Percentiles rank a stretch among this genome's conserved stretches.
These are phyloP conservation scores for Ogataea dorogensis DNA, from an alignment of 805 yeast genomes.

Conservation along the genomic window DNA sequence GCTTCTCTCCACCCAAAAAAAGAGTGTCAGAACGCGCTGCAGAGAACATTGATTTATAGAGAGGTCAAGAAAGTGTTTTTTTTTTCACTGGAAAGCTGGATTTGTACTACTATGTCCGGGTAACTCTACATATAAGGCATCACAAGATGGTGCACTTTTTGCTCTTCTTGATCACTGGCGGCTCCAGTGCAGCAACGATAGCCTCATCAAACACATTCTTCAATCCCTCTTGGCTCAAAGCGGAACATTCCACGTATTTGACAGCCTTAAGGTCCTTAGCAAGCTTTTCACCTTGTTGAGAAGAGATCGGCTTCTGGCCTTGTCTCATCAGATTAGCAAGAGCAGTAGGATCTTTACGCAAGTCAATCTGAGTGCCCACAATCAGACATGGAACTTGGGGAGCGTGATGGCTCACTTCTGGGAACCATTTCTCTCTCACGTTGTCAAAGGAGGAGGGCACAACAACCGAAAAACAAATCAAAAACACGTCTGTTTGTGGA, in stretches of 20 bases:
- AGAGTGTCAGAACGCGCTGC: slow-evolving; percentile 88
- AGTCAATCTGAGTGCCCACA: slow-evolving; percentile 95
- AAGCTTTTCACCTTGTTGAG: slow-evolving; percentile 86
- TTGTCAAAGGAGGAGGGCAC: slow-evolving; percentile 97
- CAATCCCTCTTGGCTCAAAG: slow-evolving; percentile 93
- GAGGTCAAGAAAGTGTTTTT: slow-evolving; percentile 1
- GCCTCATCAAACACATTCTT: slow-evolving; percentile 99
- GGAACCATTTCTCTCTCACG: slow-evolving; percentile 98
- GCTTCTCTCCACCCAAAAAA: slow-evolving; percentile 93
- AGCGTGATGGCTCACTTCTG: slow-evolving; percentile 92
- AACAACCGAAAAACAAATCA: slow-evolving; percentile 94
- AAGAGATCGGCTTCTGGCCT: slow-evolving; percentile 79
- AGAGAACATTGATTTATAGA: slow-evolving; percentile 48
- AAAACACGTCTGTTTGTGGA: slow-evolving; percentile 95
- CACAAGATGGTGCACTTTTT: slow-evolving; percentile 86
- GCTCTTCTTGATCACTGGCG: slow-evolving; percentile 80
- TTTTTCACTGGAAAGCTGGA: slow-evolving; percentile 4
- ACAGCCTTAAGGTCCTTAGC: slow-evolving; percentile 95
- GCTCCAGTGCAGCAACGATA: slow-evolving; percentile 96
- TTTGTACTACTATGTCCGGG: slow-evolving; percentile 8
- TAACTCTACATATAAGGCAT: slow-evolving; percentile 13
- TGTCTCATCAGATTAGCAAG: slow-evolving; percentile 88
- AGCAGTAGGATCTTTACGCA: slow-evolving; percentile 89
- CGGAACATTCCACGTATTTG: slow-evolving; percentile 96
- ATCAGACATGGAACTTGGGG: slow-evolving; percentile 97